These are phyloP conservation scores for Cladosporium colombiae DNA, from an alignment of 2,329 filamentous ascomycete genomes.

Conservation along the genomic window DNA sequence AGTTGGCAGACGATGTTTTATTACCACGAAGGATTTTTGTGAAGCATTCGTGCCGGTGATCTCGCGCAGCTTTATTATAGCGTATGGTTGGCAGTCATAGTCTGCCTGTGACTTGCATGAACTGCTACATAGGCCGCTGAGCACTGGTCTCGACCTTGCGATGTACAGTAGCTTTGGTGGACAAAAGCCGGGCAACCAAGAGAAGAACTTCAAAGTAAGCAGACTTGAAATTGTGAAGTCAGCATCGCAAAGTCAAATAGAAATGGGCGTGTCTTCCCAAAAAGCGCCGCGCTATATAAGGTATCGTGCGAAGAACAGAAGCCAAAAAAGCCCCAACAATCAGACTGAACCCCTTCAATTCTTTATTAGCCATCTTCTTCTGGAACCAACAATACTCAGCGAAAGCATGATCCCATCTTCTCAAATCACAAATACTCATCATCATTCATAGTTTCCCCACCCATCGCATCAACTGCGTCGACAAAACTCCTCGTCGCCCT, in stretches of 20 bases:
- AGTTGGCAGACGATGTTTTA: no score
- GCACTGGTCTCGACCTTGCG: neutral
- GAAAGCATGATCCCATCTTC: neutral
- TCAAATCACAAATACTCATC: slow-evolving; percentile 29
- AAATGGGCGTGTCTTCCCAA: neutral
- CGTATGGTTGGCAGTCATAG: no score
- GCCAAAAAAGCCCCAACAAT: neutral
- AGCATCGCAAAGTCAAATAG: neutral
- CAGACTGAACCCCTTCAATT: neutral
- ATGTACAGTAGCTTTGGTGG: no score
- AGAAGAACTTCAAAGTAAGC: neutral
- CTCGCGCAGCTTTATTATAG: no score
- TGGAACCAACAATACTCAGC: neutral
- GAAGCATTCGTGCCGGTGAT: no score
- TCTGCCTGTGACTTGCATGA: neutral
- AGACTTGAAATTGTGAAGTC: neutral
- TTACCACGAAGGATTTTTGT: no score
- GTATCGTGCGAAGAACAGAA: slow-evolving; percentile 17
- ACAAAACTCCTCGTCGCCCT: slow-evolving; percentile 13
- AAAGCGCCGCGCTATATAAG: slow-evolving; percentile 12
- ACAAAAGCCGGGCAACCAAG: no score
- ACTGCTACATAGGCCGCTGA: neutral
- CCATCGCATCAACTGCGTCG: slow-evolving; percentile 32
- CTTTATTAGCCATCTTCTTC: neutral
- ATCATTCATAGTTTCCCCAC: slow-evolving; percentile 29